A percentile compares a stretch with the other conserved stretches of the same genome.
phyloP scores from a whole-genome alignment of 2,329 filamentous ascomycete species.

The Alternaria novae-zelandiae region DNA sequence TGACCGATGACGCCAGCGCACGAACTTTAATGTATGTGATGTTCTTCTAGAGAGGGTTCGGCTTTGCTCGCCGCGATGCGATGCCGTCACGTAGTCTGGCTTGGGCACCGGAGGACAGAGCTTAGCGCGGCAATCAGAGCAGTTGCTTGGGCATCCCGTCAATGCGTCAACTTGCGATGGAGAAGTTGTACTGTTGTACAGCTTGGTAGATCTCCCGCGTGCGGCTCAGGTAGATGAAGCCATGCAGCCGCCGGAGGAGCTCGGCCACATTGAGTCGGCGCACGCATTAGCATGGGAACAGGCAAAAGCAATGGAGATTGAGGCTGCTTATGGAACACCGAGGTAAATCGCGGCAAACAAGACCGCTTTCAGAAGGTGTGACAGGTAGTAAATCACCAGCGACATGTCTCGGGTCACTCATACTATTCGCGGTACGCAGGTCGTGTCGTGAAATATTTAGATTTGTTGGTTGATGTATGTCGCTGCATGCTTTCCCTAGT shows the following conservation, averaged over 20 bases:
- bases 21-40: not conserved
- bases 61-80: conserved; percentile 2
- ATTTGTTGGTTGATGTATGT: conserved; percentile 14
- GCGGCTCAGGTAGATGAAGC: conserved; percentile 10
- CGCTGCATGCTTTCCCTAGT: conserved; percentile 11
- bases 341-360: not conserved
- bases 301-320: not conserved
- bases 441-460: conserved; percentile 1
- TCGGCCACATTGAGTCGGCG: conserved; percentile 1
- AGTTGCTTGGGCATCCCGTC: not conserved
- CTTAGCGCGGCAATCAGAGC: conserved; percentile 7
- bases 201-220: conserved; percentile 28
- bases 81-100: conserved; percentile 16
- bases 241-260: conserved; percentile 13
- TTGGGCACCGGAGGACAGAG: not conserved
- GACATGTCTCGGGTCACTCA: not conserved
- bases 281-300: not conserved
- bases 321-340: not conserved
- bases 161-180: not conserved
- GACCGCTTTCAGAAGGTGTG: not conserved
- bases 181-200: conserved; percentile 5
- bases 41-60: not conserved
- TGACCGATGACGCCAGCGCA: conserved; percentile 1
- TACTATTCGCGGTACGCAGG: not conserved
- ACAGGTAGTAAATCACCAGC: conserved; percentile 8